Evolutionary conservation across 2,329 filamentous ascomycete species (phyloP), one percentile per base, ranked within the genome.

Genomic region (Monosporascus sp.): DNA sequence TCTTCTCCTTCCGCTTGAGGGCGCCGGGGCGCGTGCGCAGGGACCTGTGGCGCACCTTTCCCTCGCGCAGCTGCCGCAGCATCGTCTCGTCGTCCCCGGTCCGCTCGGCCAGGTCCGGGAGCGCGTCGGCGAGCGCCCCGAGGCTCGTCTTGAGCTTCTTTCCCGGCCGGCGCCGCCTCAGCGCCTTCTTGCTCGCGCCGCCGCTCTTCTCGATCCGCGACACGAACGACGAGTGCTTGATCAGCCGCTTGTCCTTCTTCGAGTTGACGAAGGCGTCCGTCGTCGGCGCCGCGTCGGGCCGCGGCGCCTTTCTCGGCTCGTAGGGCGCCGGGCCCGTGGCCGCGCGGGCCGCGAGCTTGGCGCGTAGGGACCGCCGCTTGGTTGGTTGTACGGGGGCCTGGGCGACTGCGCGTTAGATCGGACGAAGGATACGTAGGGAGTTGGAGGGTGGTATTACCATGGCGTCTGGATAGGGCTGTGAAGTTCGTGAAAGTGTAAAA

Each of bases 221-320:
- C 27, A 96, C 77, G 59, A 97, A 90, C 15, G 85, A 74, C 0
- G 88, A 87, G 76, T 90, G 90, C 67, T 91, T 92, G 63, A 95
- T 89, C 36, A 79, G 75, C 24, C 87, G 88, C 75, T 93, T 96
- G 75, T 95, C 89, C 67, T 82, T 86, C 72, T 97, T 97, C 58
- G 80, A 85, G 51, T 84, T 80, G 56, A 84, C 75, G 71, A 93
- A 92, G 67, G 84, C 79, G 46, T 46, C 52, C 1, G 58, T 52
- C 2, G 55, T 55, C 3, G 75, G 70, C 15, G 79, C 76, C 60
- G 80, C 77, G 61, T 78, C 72, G 48, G 73, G 65, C 50, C 78
- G 80, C 67, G 79, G 77, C 14, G 76, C 73, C 63, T 77, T 79
- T 66, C 75, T 72, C 49, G 81, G 77, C 22, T 77, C 69, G 56